phyloP scores from a whole-genome alignment of 176 grass and related monocot species.

The Lolium perenne region DNA sequence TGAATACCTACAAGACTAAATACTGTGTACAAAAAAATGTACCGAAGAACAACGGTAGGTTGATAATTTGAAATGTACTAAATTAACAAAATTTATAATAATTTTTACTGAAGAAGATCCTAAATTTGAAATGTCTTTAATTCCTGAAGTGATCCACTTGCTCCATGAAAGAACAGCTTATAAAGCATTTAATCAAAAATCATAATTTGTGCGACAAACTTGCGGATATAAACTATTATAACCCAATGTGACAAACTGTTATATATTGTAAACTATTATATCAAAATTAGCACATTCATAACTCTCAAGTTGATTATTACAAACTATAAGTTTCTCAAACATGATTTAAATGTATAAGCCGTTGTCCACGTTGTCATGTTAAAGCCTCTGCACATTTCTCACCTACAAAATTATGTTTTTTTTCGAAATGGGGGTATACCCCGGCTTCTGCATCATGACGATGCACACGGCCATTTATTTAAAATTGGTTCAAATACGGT shows the following conservation, averaged over 20 bases:
- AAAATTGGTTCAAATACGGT: too few relatives aligned
- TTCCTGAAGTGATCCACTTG: background rate
- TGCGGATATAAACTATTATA: background rate
- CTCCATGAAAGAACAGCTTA: background rate
- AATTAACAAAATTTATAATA: background rate
- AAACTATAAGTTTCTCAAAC: background rate
- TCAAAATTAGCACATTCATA: background rate
- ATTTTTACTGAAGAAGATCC: background rate
- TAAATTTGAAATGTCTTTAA: background rate
- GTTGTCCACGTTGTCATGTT: slow-evolving; percentile 7
- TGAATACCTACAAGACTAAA: background rate
- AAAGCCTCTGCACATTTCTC: background rate
- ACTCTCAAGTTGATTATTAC: background rate
- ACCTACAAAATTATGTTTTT: background rate
- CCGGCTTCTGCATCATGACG: too few relatives aligned
- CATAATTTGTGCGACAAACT: background rate
- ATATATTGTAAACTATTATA: too few relatives aligned
- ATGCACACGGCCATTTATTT: too few relatives aligned
- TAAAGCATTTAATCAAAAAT: slow-evolving; percentile 6
- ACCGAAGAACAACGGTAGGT: background rate
- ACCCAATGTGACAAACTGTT: too few relatives aligned
- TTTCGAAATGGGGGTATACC: too few relatives aligned
- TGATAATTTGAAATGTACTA: background rate
- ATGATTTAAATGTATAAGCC: background rate
- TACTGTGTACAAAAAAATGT: background rate